phyloP scores from a whole-genome alignment of 2,329 filamentous ascomycete species.

The Ilyonectria mors-panacis region DNA sequence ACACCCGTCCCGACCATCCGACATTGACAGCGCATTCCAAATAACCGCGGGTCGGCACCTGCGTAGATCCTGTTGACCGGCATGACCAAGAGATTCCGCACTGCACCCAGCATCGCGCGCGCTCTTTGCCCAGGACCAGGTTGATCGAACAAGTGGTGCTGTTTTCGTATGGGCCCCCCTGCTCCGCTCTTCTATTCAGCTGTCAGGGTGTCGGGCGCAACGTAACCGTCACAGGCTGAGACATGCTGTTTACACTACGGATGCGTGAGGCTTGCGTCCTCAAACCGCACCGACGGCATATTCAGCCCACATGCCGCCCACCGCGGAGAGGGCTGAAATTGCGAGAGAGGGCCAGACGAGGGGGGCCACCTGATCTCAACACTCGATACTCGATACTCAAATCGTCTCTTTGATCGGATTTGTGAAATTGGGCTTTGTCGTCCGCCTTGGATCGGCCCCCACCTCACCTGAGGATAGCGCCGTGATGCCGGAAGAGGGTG shows the following conservation, averaged over 20 bases:
- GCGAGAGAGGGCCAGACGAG: conserved; percentile 9
- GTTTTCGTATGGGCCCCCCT: conserved; percentile 33
- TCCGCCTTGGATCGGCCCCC: conserved; percentile 32
- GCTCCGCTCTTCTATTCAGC: conserved; percentile 35
- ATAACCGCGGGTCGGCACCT: conserved; percentile 22
- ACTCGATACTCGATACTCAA: conserved; percentile 7
- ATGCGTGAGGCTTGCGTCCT: conserved; percentile 40
- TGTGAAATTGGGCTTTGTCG: conserved; percentile 41
- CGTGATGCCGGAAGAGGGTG: conserved; percentile 32
- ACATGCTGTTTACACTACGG: conserved; percentile 42
- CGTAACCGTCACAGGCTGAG: conserved; percentile 46
- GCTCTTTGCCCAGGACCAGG: conserved; percentile 31
- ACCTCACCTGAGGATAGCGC: conserved; percentile 45
- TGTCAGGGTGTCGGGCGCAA: conserved; percentile 36
- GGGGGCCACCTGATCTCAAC: conserved; percentile 32
- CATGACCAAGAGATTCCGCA: conserved; percentile 22
- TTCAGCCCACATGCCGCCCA: conserved; percentile 44
- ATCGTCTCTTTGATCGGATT: conserved; percentile 26
- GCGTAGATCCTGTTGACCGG: conserved; percentile 30
- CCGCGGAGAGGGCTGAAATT: conserved; percentile 35
- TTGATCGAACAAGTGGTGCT: conserved; percentile 17
- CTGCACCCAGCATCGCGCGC: conserved; percentile 5
- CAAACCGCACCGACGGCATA: conserved; percentile 49
- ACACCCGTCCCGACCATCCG: background rate
- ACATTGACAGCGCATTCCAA: conserved; percentile 17